Conservation (phyloP, 768 basidiomycete species). For the Pleurotus ostreatus region DNA sequence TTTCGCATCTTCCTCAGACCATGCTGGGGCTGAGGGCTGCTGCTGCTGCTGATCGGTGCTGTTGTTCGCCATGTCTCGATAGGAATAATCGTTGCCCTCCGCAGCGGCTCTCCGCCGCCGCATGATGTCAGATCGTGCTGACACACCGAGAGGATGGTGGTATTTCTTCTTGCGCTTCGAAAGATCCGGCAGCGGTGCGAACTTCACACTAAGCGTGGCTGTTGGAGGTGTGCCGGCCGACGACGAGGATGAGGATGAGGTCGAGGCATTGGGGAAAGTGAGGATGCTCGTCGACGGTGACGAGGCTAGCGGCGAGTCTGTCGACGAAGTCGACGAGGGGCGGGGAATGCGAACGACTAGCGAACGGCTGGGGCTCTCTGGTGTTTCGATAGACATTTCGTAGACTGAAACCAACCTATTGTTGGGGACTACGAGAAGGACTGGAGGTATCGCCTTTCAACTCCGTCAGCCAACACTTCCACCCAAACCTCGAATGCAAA, state of each 20-base stretch:
- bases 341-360: conserved; percentile 34
- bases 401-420: neutral
- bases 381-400: neutral
- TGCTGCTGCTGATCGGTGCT: neutral
- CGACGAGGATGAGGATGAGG: conserved; percentile 1
- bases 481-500: too few species aligned
- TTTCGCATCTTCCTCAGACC: neutral
- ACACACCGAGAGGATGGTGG: conserved; percentile 49
- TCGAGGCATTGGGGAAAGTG: neutral
- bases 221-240: conserved; percentile 16
- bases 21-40: neutral
- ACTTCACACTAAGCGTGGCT: conserved; percentile 39
- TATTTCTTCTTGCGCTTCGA: conserved; percentile 47
- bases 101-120: conserved; percentile 20
- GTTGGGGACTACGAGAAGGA: too few species aligned
- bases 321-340: conserved; percentile 67
- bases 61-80: neutral
- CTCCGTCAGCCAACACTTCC: too few species aligned
- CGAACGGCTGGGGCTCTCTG: neutral
- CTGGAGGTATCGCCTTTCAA: neutral
- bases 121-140: conserved; percentile 42
- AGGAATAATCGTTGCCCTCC: neutral
- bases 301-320: conserved; percentile 56
- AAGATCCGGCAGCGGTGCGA: conserved; percentile 55
- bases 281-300: conserved; percentile 19